These are phyloP conservation scores for Caloboletus firmus DNA, from an alignment of 1,284 basidiomycete genomes.

Conservation along the genomic window DNA sequence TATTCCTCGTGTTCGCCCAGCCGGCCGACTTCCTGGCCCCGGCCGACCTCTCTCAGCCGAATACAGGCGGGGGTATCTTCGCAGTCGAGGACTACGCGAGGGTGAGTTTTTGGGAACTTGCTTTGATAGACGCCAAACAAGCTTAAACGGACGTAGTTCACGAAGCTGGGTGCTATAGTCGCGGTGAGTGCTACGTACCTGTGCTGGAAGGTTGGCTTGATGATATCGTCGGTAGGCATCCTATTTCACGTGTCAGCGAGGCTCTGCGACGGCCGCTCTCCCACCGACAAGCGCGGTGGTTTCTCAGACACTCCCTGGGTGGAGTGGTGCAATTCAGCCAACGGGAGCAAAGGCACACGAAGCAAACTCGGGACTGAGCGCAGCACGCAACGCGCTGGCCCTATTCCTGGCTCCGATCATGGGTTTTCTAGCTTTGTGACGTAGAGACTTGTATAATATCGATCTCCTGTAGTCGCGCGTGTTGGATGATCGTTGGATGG, in stretches of 20 bases:
- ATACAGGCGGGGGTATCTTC: slow-evolving; percentile 51
- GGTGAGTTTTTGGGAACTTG: slow-evolving; percentile 33
- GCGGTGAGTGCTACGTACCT: slow-evolving; percentile 43
- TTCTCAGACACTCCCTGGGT: slow-evolving; percentile 53
- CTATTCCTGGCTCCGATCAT: slow-evolving; percentile 30
- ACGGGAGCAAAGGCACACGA: slow-evolving; percentile 20
- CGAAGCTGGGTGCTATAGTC: slow-evolving; percentile 57
- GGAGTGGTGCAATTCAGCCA: slow-evolving; percentile 15
- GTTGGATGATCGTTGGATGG: slow-evolving; percentile 5
- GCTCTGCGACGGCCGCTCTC: slow-evolving; percentile 53
- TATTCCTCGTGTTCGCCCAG: slow-evolving; percentile 64
- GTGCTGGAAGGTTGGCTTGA: background rate
- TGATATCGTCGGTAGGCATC: slow-evolving; percentile 44
- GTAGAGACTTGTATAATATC: background rate
- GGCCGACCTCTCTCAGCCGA: slow-evolving; percentile 50
- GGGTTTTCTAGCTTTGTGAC: slow-evolving; percentile 31
- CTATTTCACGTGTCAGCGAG: slow-evolving; percentile 77
- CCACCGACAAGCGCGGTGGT: slow-evolving; percentile 62
- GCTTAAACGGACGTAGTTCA: slow-evolving; percentile 37
- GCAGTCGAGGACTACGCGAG: slow-evolving; percentile 53
- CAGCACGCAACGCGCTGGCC: slow-evolving; percentile 25
- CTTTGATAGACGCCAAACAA: background rate
- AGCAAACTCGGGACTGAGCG: slow-evolving; percentile 22
- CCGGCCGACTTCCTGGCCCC: slow-evolving; percentile 63
- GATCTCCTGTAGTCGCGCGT: background rate